Evolutionary conservation across 176 grass and related monocot species (phyloP).

Genomic region (Hsuehochloa calcarea): DNA sequence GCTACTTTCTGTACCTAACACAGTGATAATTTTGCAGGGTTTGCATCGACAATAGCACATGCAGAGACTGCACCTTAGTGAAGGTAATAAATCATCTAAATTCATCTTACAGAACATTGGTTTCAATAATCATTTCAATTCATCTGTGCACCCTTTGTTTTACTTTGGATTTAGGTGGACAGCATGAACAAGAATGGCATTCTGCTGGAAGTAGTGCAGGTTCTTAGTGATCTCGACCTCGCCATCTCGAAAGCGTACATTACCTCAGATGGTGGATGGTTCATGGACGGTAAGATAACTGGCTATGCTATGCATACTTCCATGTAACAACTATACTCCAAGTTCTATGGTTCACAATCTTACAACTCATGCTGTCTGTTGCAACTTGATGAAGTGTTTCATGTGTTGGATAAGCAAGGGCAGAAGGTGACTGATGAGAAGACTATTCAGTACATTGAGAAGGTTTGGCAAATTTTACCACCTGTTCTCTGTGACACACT

Average conservation of each 20-base stretch:
- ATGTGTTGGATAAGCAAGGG: constrained; percentile 80
- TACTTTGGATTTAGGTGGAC: constrained; percentile 61
- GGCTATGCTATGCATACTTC: neutral
- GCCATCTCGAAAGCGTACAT: constrained; percentile 95
- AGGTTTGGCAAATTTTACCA: constrained; percentile 40
- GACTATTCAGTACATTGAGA: constrained; percentile 81
- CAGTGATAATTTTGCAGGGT: constrained; percentile 51
- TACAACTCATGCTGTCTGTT: neutral
- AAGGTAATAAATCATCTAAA: constrained; percentile 50
- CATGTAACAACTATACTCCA: neutral
- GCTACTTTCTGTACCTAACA: constrained; percentile 1
- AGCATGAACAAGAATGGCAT: constrained; percentile 95
- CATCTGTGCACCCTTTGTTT: neutral
- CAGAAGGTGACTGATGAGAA: constrained; percentile 74
- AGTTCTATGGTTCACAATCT: neutral
- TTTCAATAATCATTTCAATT: neutral
- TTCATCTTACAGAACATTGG: neutral
- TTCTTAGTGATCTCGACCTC: constrained; percentile 85
- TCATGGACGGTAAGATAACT: constrained; percentile 84
- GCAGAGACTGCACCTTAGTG: constrained; percentile 80
- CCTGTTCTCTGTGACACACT: neutral
- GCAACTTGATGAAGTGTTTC: constrained; percentile 71
- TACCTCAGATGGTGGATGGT: constrained; percentile 95
- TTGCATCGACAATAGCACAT: constrained; percentile 78
- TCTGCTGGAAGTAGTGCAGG: constrained; percentile 93